Percentiles rank a stretch among this genome's conserved stretches.
These are phyloP conservation scores for Yamadazyma songkhlaensis DNA, from an alignment of 1,139 yeast species.

Conservation along the genomic window DNA sequence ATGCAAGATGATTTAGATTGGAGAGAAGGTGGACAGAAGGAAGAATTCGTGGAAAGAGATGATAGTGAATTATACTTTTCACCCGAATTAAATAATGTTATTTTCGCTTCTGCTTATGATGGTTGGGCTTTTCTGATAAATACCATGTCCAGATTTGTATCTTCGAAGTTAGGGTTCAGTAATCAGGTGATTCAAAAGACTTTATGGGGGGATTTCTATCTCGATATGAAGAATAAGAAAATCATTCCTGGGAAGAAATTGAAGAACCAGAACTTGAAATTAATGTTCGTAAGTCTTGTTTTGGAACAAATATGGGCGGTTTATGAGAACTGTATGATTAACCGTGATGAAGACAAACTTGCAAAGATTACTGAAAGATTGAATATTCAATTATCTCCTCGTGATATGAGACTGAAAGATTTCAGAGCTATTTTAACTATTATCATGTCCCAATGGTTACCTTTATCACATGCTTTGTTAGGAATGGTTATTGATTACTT, in stretches of 20 bases:
- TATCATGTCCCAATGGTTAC: conserved; percentile 94
- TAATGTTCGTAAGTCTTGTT: conserved; percentile 83
- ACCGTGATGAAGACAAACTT: conserved; percentile 67
- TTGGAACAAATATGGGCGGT: conserved; percentile 92
- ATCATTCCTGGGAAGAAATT: conserved; percentile 60
- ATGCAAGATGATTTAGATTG: conserved; percentile 86
- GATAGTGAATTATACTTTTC: conserved; percentile 86
- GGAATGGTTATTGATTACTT: conserved; percentile 80
- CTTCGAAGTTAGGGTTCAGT: conserved; percentile 80
- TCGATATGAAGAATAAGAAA: conserved; percentile 87
- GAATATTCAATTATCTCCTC: conserved; percentile 63
- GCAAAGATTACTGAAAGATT: conserved; percentile 73
- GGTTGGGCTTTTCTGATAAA: conserved; percentile 97
- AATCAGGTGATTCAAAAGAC: conserved; percentile 76
- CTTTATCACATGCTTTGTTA: conserved; percentile 81
- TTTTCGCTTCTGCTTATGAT: conserved; percentile 91
- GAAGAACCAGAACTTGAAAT: conserved; percentile 56
- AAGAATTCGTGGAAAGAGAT: conserved; percentile 68
- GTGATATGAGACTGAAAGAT: conserved; percentile 83
- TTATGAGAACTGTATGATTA: conserved; percentile 65
- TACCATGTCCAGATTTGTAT: conserved; percentile 86
- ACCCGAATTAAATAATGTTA: conserved; percentile 87
- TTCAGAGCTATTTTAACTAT: conserved; percentile 57
- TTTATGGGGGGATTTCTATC: conserved; percentile 93
- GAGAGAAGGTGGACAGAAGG: conserved; percentile 62